Base-by-base conservation (phyloP, 176 grass and related monocot genomes). In the Thinopyrum elongatum region DNA sequence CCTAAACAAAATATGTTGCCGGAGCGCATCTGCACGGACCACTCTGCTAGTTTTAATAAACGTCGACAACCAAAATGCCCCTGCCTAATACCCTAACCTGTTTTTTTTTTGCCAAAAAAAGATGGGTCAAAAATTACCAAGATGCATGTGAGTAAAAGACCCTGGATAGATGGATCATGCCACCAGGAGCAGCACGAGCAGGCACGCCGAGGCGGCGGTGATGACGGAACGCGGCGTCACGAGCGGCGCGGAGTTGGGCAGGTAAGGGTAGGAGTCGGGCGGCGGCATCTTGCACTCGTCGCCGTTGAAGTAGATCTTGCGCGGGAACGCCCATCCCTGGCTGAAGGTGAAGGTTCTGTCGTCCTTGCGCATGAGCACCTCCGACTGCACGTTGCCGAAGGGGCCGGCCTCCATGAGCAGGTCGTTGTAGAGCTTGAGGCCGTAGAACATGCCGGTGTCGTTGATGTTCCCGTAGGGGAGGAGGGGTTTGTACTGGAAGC, bases 281-380 rank as follows among this genome's bases (percentile, higher is more conserved):
- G 79, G 73, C 3, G 92, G 97, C 92, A 93, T 86, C 82, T 84
- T 90, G 87, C 94, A 98, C 90, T 94, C 86, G 82, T 98, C 92
- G 86, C 94, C 94, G 55, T 98, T 98, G 86, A 98, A 96, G 92
- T 92, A 95, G 29, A 98, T 90, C 89, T 90, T 98, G 53, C 90
- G 88, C 13, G 94, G 97, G 84, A 98, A 98, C 3, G 92, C 94
- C 97, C 97, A 98, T 1, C 97, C 94, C 82, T 95, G 84, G 76
- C 91, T 91, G 58, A 98, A 92, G 14, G 94, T 98, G 91, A 98
- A 95, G n/a, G 94, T 83, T 0, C 39, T 70, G 46, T n/a, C 78
- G 49, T 94, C 94, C 88, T 96, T 98, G 39, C 89, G 86, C 86
- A 98, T 62, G 16, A 95, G 92, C 83, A 96, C 77, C 91, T 98